Evolutionary conservation across 1,139 yeast species (phyloP), one percentile per base, ranked within the genome.

Genomic region (Ashbya aceris): DNA sequence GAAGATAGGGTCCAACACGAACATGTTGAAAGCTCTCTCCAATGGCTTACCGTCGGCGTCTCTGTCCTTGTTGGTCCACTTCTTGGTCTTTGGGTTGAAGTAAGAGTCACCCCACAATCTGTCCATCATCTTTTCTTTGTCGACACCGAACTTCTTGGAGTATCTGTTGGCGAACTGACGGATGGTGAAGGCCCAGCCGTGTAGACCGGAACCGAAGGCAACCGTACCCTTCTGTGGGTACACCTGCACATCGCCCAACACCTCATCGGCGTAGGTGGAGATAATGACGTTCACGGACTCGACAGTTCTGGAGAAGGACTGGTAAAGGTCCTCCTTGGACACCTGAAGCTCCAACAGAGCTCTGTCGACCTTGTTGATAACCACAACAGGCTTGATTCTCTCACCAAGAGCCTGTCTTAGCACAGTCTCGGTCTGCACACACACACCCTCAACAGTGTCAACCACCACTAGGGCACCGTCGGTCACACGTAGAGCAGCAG

Each of bases 111-210:
- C 98, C 98, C 98, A 91, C 73, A 91, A 83, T 79, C 97, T 84
- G 73, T 85, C 91, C 96, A 86, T 85, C 96, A 91, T 87, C 85
- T 91, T 91, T 53, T 68, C 60, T 71, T 85, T 81, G 85, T 89
- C 97, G 68, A 91, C 97, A 86, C 98, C 98, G 70, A 91, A 91
- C 77, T 91, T 91, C 87, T 89, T 87, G 70, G 96, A 81, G 82
- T 91, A 91, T 77, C 95, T 86, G 74, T 76, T 73, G 66, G 98
- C 98, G 64, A 91, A 91, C 79, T 91, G 98, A 76, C 98, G 87
- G 68, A 91, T 83, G 65, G 98, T 91, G 91, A 91, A 91, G 70
- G 96, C 97, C 98, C 98, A 91, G 74, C 98, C 98, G 82, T 91
- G 98, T 68, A 91, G 79, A 83, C 97, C 98, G 72, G 98, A 91